Base-by-base conservation (phyloP, 2,329 filamentous ascomycete species). In the Thielaviopsis punctulata region DNA sequence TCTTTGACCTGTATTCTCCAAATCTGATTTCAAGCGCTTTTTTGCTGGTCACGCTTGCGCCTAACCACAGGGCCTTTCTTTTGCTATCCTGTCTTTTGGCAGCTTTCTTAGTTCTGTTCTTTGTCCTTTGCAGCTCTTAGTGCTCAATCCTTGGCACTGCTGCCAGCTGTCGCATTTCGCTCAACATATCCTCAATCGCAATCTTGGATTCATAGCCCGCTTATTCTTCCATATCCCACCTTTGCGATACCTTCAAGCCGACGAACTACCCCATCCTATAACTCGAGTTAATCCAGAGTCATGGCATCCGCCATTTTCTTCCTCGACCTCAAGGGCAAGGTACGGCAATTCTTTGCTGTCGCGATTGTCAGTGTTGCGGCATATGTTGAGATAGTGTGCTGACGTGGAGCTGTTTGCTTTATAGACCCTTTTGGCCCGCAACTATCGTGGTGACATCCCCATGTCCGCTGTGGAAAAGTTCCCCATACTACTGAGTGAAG, bases 381-480 rank as follows among this genome's bases (percentile, higher is more conserved):
- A 47, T 9, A 12, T 33, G 18, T 22, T 25, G 23, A 24, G 23
- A 30, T 49, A 18, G 10, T 12, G 9, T 43, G 25, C 48, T 54
- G 45, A 56, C 46, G 30, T 50, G 27, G 22, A n/a, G 12, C 44
- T 13, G n/a, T 56, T 52, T n/a, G 52, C 15, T 22, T 44, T 23
- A 52, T 66, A 95, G 89, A 96, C 92, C 73, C 89, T 98, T 61
- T 77, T 98, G 63, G 92, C 92, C 68, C 86, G 92, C 64, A 98
- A 98, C 73, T 98, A 98, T 69, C 80, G 92, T 66, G 92, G 92
- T 67, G 92, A 98, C 62, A 94, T 98, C 59, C 92, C 92, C 68
- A 96, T 98, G 92, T 94, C 88, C 54, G 92, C 92, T 33, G 92
- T 98, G 62, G 92, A 98, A 70, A 93, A 94, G 68, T 98, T 98